Percentiles rank a stretch among this genome's conserved stretches.
Conservation (phyloP, 495 filamentous ascomycete genomes). For the Penicillium odoratum region DNA sequence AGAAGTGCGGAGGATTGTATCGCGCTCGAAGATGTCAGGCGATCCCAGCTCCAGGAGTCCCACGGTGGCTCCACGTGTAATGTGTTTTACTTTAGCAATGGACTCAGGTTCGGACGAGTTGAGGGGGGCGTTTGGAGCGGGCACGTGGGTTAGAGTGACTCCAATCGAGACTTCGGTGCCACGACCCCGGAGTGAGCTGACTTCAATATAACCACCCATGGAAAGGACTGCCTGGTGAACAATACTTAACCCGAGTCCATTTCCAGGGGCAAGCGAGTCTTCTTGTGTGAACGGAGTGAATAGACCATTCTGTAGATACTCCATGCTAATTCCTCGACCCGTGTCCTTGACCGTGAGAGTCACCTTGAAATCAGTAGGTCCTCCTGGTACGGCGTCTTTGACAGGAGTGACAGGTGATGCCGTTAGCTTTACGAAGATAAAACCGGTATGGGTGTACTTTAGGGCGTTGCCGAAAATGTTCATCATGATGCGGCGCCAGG, state of each 20-base stretch:
- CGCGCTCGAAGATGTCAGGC: constrained; percentile 3
- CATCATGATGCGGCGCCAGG: constrained; percentile 52
- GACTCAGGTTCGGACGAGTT: neutral
- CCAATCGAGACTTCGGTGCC: constrained; percentile 58
- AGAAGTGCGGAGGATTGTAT: constrained; percentile 12
- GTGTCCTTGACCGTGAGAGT: constrained; percentile 43
- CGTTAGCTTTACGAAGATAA: constrained; percentile 31
- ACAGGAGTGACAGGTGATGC: constrained; percentile 7
- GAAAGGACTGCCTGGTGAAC: constrained; percentile 28
- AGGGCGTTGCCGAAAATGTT: constrained; percentile 48
- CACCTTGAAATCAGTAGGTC: neutral
- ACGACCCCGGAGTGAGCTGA: constrained; percentile 19
- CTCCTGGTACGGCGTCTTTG: constrained; percentile 35
- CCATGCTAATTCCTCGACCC: constrained; percentile 62
- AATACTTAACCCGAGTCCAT: constrained; percentile 63
- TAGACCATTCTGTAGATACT: constrained; percentile 53
- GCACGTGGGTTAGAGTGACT: constrained; percentile 25
- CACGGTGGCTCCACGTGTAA: neutral
- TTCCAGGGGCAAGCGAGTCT: constrained; percentile 59
- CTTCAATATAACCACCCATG: constrained; percentile 29
- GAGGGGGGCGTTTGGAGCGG: neutral
- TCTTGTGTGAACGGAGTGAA: constrained; percentile 74
- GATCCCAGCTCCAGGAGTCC: constrained; percentile 3
- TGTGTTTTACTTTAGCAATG: neutral
- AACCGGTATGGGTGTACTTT: constrained; percentile 44